A percentile compares a stretch with the other conserved stretches of the same genome.
These are phyloP conservation scores for Rubus parviflorus DNA, from an alignment of 306 rosid genomes.

Conservation along the genomic window DNA sequence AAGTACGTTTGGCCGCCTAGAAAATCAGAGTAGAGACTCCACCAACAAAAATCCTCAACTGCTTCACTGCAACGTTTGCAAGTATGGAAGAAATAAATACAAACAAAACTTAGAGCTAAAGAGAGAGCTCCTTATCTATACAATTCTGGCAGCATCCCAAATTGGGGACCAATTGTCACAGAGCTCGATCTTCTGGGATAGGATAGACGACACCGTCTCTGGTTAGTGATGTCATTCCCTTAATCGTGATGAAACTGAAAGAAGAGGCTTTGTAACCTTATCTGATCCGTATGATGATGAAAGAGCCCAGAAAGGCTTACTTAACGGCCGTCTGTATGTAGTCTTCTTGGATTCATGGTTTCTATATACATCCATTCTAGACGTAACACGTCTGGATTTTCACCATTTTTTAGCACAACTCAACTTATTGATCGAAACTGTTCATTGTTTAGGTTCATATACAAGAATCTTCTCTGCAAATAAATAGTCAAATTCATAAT, in stretches of 20 bases:
- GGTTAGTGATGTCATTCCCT: conserved; percentile 4
- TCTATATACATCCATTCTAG: neutral
- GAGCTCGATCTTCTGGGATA: neutral
- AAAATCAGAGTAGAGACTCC: neutral
- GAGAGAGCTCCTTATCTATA: neutral
- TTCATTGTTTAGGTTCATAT: too few relatives aligned
- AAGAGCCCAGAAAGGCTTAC: neutral
- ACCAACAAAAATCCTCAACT: neutral
- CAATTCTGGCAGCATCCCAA: neutral
- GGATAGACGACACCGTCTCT: neutral
- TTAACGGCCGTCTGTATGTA: neutral
- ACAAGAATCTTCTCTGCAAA: too few relatives aligned
- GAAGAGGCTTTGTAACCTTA: neutral
- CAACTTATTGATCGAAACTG: too few relatives aligned
- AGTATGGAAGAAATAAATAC: neutral
- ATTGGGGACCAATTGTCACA: neutral
- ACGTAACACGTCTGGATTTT: too few relatives aligned
- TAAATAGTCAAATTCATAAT: too few relatives aligned
- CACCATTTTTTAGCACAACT: too few relatives aligned
- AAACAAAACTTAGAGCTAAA: neutral
- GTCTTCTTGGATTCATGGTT: neutral
- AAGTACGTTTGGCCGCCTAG: neutral
- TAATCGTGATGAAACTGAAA: neutral
- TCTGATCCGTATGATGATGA: neutral
- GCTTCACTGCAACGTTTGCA: neutral